Evolutionary conservation across 1,284 basidiomycete genomes (phyloP).

Genomic region (Rhodotorula sp.): DNA sequence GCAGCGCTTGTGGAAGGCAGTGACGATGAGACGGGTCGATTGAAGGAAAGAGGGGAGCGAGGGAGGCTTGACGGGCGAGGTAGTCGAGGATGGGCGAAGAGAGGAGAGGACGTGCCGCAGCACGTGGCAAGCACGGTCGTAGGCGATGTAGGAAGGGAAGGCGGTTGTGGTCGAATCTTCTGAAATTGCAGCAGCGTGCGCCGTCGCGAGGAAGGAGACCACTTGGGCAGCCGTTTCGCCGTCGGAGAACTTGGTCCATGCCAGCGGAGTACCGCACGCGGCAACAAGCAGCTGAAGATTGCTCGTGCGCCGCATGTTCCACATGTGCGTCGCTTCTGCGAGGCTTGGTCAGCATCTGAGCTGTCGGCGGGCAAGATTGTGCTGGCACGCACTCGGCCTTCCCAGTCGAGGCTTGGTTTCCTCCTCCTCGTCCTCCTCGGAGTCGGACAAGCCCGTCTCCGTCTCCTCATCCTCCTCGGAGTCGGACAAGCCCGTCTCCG

Average conservation of each 20-base stretch:
- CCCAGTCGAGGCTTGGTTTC: neutral
- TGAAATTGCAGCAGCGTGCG: neutral
- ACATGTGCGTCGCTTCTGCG: neutral
- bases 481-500: neutral
- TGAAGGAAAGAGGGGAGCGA: slow-evolving; percentile 4
- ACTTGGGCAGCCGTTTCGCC: slow-evolving; percentile 10
- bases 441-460: neutral
- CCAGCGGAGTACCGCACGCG: slow-evolving; percentile 24
- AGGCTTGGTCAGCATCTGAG: rapidly evolving
- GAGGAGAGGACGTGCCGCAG: slow-evolving; percentile 7
- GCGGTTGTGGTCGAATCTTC: rapidly evolving
- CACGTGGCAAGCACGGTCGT: slow-evolving; percentile 32
- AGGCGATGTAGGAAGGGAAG: slow-evolving; percentile 32
- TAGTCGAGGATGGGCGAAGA: too few relatives aligned
- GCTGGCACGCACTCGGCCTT: neutral
- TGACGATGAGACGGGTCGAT: slow-evolving; percentile 22
- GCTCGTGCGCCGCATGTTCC: slow-evolving; percentile 18
- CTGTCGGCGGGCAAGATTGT: too few relatives aligned
- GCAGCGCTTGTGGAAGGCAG: slow-evolving; percentile 22
- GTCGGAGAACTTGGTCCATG: slow-evolving; percentile 19
- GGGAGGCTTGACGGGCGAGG: neutral
- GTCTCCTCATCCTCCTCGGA: neutral
- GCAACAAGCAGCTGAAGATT: slow-evolving; percentile 27
- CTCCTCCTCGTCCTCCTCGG: neutral
- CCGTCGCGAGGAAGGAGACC: slow-evolving; percentile 18